phyloP scores from a whole-genome alignment of 768 basidiomycete species.

The Chalciporus pseudorubinellus region DNA sequence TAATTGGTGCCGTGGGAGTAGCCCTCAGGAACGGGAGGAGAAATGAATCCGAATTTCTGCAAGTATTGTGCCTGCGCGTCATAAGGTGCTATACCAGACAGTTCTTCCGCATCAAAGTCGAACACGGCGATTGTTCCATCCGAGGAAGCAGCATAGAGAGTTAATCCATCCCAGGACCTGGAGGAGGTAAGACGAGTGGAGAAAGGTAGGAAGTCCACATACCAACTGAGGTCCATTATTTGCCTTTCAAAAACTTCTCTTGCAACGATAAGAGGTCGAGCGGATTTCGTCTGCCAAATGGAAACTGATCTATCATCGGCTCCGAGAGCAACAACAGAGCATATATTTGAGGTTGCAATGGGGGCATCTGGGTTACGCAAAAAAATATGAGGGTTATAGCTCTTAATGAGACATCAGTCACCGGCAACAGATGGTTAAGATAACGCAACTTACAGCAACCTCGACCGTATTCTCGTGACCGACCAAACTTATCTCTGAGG shows the following conservation, averaged over 20 bases:
- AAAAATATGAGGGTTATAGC: constrained; percentile 95
- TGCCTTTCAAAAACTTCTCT: constrained; percentile 93
- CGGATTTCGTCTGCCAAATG: constrained; percentile 93
- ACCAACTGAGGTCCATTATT: constrained; percentile 90
- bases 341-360: constrained; percentile 78
- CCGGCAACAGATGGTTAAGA: background rate
- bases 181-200: constrained; percentile 5
- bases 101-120: constrained; percentile 74
- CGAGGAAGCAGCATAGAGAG: constrained; percentile 91
- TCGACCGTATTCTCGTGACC: constrained; percentile 98
- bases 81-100: constrained; percentile 77
- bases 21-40: constrained; percentile 66
- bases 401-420: background rate
- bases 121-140: constrained; percentile 94
- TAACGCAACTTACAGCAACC: constrained; percentile 66
- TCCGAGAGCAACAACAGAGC: constrained; percentile 89
- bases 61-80: constrained; percentile 76
- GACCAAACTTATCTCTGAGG: constrained; percentile 88
- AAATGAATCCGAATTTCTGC: constrained; percentile 72
- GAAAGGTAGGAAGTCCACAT: constrained; percentile 43
- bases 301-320: constrained; percentile 93
- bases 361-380: constrained; percentile 67
- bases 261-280: constrained; percentile 87
- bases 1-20: constrained; percentile 53
- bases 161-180: constrained; percentile 92